Conservation (phyloP, 805 yeast genomes). For the Helenozyma rhizophorensis region DNA sequence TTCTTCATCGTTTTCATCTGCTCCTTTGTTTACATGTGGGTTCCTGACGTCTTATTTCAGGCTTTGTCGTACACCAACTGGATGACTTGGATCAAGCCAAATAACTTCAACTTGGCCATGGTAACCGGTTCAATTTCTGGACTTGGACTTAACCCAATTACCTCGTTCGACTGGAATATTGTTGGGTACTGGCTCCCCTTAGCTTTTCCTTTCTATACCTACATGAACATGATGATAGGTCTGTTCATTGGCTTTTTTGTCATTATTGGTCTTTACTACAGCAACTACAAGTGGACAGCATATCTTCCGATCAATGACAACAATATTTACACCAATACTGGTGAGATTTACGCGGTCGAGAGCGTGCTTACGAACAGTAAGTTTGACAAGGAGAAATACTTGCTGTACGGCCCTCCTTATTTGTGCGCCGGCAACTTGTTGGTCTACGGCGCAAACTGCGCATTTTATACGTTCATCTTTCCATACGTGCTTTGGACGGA, state of each 20-base stretch:
- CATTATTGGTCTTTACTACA: slow-evolving; percentile 19
- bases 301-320: slow-evolving; percentile 18
- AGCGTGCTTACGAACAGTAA: slow-evolving; percentile 1
- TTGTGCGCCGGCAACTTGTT: slow-evolving; percentile 27
- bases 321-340: slow-evolving; percentile 7
- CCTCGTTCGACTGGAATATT: slow-evolving; percentile 58
- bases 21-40: slow-evolving; percentile 48
- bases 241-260: slow-evolving; percentile 13
- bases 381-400: slow-evolving; percentile 20
- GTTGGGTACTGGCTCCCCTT: slow-evolving; percentile 29
- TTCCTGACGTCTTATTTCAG: slow-evolving; percentile 55
- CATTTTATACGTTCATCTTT: slow-evolving; percentile 22
- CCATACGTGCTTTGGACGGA: slow-evolving; percentile 7
- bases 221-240: slow-evolving; percentile 15
- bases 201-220: slow-evolving; percentile 4
- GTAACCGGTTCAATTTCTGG: slow-evolving; percentile 58
- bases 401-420: slow-evolving; percentile 25
- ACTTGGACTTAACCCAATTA: slow-evolving; percentile 55
- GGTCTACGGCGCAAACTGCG: slow-evolving; percentile 24
- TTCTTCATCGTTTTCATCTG: slow-evolving; percentile 37
- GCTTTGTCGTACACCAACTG: slow-evolving; percentile 55
- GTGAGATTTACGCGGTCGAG: slow-evolving; percentile 1
- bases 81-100: slow-evolving; percentile 56
- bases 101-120: slow-evolving; percentile 52
- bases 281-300: slow-evolving; percentile 21